A percentile compares a stretch with the other conserved stretches of the same genome.
These are phyloP conservation scores for Amanita rubescens DNA, from an alignment of 768 basidiomycete genomes.

Conservation along the genomic window DNA sequence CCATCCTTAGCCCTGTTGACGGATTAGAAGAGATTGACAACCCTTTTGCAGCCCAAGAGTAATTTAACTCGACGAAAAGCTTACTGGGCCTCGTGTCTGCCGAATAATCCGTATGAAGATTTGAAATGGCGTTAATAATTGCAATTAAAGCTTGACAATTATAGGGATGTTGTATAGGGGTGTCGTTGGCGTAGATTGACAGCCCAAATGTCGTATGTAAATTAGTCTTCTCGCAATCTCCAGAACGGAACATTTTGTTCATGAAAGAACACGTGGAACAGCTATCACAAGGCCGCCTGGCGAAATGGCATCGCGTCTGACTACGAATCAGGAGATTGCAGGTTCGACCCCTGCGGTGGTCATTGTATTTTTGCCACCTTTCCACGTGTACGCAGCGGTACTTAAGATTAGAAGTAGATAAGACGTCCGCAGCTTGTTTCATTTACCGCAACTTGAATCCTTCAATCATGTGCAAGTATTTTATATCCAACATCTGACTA, in stretches of 20 bases:
- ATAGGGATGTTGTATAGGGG: too few species aligned
- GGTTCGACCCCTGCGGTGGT: slow-evolving; percentile 90
- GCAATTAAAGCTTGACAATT: too few species aligned
- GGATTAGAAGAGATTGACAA: slow-evolving; percentile 93
- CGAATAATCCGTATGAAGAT: too few species aligned
- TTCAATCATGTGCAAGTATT: too few species aligned
- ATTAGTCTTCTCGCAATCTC: too few species aligned
- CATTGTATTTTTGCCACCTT: slow-evolving; percentile 24
- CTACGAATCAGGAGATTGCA: slow-evolving; percentile 92
- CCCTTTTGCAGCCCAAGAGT: slow-evolving; percentile 74
- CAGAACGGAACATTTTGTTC: too few species aligned
- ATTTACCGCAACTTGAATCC: too few species aligned
- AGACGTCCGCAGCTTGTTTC: too few species aligned
- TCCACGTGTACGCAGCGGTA: neutral
- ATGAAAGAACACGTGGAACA: neutral
- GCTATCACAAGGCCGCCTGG: slow-evolving; percentile 55
- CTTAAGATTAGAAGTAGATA: neutral
- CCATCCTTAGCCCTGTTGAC: slow-evolving; percentile 89
- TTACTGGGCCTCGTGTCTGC: neutral
- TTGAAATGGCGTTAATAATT: too few species aligned
- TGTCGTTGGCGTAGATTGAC: too few species aligned
- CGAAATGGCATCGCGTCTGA: slow-evolving; percentile 94
- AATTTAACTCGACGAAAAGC: slow-evolving; percentile 7
- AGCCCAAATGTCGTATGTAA: too few species aligned
- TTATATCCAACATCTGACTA: too few species aligned